These are phyloP conservation scores for Tricholoma terreum DNA, from an alignment of 768 basidiomycete species.

Conservation along the genomic window DNA sequence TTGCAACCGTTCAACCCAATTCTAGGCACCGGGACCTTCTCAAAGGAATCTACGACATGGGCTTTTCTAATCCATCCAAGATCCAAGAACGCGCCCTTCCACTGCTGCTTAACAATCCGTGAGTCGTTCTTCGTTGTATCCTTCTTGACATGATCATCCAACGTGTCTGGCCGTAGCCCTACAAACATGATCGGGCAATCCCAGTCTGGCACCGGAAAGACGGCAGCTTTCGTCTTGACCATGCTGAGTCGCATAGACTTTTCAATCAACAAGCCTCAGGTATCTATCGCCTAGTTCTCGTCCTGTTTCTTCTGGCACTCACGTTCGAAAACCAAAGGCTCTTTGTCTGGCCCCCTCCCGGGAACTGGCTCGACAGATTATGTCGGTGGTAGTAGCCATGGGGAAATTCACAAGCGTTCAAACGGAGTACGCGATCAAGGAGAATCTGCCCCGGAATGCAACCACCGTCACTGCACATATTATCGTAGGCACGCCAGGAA, in stretches of 20 bases:
- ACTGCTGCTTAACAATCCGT: constrained; percentile 88
- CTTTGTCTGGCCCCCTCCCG: constrained; percentile 97
- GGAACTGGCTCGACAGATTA: constrained; percentile 96
- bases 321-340: constrained; percentile 49
- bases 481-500: constrained; percentile 95
- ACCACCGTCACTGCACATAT: constrained; percentile 81
- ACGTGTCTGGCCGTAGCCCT: constrained; percentile 52
- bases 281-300: constrained; percentile 22
- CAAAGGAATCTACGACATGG: constrained; percentile 92
- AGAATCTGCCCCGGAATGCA: constrained; percentile 65
- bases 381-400: constrained; percentile 91
- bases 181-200: constrained; percentile 99
- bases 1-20: not conserved
- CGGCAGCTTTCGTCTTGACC: constrained; percentile 95
- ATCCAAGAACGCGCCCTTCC: constrained; percentile 98
- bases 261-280: constrained; percentile 78
- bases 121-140: constrained; percentile 23
- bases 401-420: constrained; percentile 92
- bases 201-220: constrained; percentile 98
- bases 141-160: not conserved
- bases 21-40: constrained; percentile 79
- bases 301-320: not conserved
- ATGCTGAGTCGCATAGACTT: constrained; percentile 96
- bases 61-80: constrained; percentile 97
- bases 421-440: constrained; percentile 95